A percentile compares a stretch with the other conserved stretches of the same genome.
Evolutionary conservation across 2,329 filamentous ascomycete genomes (phyloP).

Genomic region (Hypoxylon sp.): DNA sequence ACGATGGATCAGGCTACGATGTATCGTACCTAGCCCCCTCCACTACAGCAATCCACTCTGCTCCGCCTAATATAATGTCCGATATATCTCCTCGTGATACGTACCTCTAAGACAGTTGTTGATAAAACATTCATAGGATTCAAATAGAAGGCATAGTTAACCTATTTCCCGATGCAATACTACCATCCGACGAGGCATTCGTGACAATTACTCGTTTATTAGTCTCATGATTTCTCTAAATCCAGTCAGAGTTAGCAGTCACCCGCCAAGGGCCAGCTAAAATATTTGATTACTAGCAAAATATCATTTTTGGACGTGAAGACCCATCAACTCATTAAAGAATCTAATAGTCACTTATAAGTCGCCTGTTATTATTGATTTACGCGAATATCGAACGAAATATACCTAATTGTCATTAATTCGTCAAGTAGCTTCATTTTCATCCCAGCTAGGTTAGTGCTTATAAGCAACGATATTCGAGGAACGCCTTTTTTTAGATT

Average conservation of each 20-base stretch:
- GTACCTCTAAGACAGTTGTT: neutral
- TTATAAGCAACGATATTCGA: conserved; percentile 15
- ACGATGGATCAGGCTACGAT: neutral
- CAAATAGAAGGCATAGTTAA: neutral
- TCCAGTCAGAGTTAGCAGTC: conserved; percentile 10
- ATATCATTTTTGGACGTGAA: conserved; percentile 20
- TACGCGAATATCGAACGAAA: neutral
- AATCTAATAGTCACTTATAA: conserved; percentile 1
- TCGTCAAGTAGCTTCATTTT: neutral
- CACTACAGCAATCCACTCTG: neutral
- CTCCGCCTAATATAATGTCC: neutral
- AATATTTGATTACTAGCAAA: conserved; percentile 11
- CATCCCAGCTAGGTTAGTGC: conserved; percentile 18
- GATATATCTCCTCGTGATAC: conserved; percentile 5
- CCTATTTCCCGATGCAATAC: conserved; percentile 22
- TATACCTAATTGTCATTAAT: conserved; percentile 2
- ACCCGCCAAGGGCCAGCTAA: conserved; percentile 20
- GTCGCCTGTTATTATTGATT: conserved; percentile 7
- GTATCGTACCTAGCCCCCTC: neutral
- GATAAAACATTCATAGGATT: conserved; percentile 5
- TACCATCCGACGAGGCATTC: conserved; percentile 26
- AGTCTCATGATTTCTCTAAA: conserved; percentile 1
- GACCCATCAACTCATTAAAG: conserved; percentile 13
- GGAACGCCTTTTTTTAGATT: conserved; percentile 6
- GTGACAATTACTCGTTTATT: conserved; percentile 1